Evolutionary conservation across 352 stramenopile species (phyloP).

Genomic region (Thraustotheca clavata): DNA sequence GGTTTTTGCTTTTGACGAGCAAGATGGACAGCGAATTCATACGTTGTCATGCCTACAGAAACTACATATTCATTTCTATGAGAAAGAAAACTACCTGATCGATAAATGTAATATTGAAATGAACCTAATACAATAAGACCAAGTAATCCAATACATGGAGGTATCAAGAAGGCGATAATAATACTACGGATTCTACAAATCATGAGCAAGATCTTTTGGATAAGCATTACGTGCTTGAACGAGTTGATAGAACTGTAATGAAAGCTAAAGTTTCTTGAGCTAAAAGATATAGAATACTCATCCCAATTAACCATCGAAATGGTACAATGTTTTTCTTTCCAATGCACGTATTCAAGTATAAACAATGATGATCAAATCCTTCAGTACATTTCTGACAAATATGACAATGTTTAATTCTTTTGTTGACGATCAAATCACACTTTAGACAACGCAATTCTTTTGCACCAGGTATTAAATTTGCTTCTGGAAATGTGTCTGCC

Average conservation of each 20-base stretch:
- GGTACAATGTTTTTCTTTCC: conserved; percentile 59
- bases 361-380: conserved; percentile 94
- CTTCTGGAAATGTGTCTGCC: background rate
- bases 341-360: conserved; percentile 93
- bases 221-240: background rate
- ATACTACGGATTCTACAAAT: background rate
- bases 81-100: background rate
- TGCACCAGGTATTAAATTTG: background rate
- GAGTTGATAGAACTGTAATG: conserved; percentile 30
- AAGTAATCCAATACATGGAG: conserved; percentile 46
- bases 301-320: conserved; percentile 49
- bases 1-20: background rate
- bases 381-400: conserved; percentile 92
- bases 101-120: conserved; percentile 58
- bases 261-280: conserved; percentile 44
- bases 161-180: conserved; percentile 20
- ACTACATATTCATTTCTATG: background rate
- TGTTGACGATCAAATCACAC: conserved; percentile 36
- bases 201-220: background rate
- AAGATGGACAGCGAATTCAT: conserved; percentile 14
- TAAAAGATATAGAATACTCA: conserved; percentile 40
- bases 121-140: conserved; percentile 43
- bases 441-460: conserved; percentile 27
- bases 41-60: conserved; percentile 11
- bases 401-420: conserved; percentile 74